Evolutionary conservation across 805 yeast species (phyloP).

Genomic region (Metschnikowia colocasiae): DNA sequence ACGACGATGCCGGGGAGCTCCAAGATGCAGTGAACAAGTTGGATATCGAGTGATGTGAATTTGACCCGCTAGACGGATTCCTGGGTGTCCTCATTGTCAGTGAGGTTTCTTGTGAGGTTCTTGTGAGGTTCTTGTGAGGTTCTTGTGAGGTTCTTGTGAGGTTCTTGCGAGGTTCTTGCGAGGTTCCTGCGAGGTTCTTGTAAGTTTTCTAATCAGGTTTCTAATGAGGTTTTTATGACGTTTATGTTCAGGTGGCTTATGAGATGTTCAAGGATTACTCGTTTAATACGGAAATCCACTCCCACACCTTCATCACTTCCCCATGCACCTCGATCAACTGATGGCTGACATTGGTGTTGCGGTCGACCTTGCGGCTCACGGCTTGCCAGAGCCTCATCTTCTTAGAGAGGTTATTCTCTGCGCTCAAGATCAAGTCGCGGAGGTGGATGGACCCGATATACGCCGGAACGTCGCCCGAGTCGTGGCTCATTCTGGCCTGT

Average conservation of each 20-base stretch:
- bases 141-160: not conserved
- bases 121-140: not conserved
- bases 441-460: slow-evolving; percentile 69
- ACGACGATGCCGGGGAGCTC: slow-evolving; percentile 27
- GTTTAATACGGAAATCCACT: slow-evolving; percentile 52
- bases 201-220: no score
- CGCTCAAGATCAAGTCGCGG: slow-evolving; percentile 56
- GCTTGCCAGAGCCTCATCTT: slow-evolving; percentile 52
- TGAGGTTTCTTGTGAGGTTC: no score
- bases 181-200: no score
- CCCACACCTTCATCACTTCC: slow-evolving; percentile 84
- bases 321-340: slow-evolving; percentile 74
- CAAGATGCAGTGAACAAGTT: slow-evolving; percentile 19
- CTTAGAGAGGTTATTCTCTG: slow-evolving; percentile 34
- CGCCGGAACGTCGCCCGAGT: slow-evolving; percentile 29
- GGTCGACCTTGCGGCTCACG: slow-evolving; percentile 55
- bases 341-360: slow-evolving; percentile 60
- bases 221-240: no score
- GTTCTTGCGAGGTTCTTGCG: no score
- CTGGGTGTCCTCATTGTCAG: no score
- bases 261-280: no score
- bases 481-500: slow-evolving; percentile 36
- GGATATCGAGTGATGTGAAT: slow-evolving; percentile 9
- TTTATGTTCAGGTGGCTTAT: no score
- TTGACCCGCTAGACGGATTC: no score